A percentile compares a stretch with the other conserved stretches of the same genome.
phyloP scores from a whole-genome alignment of 2,329 filamentous ascomycete genomes.

The Fusarium sp. region DNA sequence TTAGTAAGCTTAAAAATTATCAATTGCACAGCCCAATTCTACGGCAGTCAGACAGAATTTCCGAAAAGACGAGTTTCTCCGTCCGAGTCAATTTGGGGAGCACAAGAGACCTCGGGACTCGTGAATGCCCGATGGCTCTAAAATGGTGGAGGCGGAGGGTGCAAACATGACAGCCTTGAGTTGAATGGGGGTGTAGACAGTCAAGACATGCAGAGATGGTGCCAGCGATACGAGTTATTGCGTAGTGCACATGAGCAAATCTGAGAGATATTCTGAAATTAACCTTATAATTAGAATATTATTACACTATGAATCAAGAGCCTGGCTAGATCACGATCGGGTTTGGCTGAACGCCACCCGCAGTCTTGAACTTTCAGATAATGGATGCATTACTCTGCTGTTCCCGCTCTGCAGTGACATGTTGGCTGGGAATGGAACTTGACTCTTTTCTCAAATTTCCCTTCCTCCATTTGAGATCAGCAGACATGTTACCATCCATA shows the following conservation, averaged over 20 bases:
- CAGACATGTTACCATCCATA: neutral
- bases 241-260: neutral
- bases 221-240: neutral
- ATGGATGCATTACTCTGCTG: neutral
- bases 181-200: neutral
- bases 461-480: neutral
- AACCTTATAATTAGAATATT: neutral
- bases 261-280: neutral
- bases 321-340: too few species aligned
- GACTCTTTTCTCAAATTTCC: neutral
- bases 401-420: neutral
- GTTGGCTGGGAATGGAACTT: neutral
- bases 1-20: neutral
- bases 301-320: neutral
- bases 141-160: neutral
- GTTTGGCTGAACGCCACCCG: neutral
- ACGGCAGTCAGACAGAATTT: too few species aligned
- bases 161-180: neutral
- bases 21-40: neutral
- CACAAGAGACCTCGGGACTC: neutral
- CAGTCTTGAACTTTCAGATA: neutral
- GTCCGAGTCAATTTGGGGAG: neutral
- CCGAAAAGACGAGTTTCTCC: neutral
- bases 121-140: neutral
- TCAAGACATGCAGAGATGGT: neutral